Evolutionary conservation across 2,329 filamentous ascomycete genomes (phyloP), one percentile per base, ranked within the genome.

Genomic region (Gaeumannomyces sp.): DNA sequence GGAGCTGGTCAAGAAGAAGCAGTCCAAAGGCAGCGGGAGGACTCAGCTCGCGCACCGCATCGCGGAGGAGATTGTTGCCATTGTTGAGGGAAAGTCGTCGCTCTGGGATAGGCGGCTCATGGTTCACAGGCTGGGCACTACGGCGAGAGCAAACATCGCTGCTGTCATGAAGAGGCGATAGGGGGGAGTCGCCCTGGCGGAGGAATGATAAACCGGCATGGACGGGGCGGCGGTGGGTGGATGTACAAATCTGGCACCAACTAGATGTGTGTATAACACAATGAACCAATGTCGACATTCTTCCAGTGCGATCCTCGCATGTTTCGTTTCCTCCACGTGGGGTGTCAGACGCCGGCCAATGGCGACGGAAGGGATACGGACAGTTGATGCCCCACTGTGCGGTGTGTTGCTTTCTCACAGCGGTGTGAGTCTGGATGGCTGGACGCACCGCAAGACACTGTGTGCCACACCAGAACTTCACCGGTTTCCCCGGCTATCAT

Each of bases 1-100:
- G 66, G 89, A 92, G 68, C 84, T 87, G n/a, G 91, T 92, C 56
- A 85, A 86, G 68, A 95, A 93, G 82, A 89, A 90, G 78, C 86
- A 85, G 68, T 90, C 88, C 68, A 83, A 83, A 70, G 90, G 89
- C 27, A 90, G 86, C 72, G 91, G 91, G 10, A 85, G 85, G 66
- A 84, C 84, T 68, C 87, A 88, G 75, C 90, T 96, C 72, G 89
- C 92, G 14, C 83, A 89, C 71, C 84, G 91, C 64, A 84, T 98
- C 67, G 93, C 92, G 1, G 89, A 94, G 73, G 94, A 97, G 83
- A 80, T 98, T 66, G 83, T 98, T 64, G 85, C 89, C 50, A 90
- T 98, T 31, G 88, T 96, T 13, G 93, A 98, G 81, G 95, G 95
- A 38, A 85, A 85, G 71, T 96, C 92, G 69, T 74, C 78, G 29